phyloP scores from a whole-genome alignment of 208 protist species.

The Borovskyia barvae region DNA sequence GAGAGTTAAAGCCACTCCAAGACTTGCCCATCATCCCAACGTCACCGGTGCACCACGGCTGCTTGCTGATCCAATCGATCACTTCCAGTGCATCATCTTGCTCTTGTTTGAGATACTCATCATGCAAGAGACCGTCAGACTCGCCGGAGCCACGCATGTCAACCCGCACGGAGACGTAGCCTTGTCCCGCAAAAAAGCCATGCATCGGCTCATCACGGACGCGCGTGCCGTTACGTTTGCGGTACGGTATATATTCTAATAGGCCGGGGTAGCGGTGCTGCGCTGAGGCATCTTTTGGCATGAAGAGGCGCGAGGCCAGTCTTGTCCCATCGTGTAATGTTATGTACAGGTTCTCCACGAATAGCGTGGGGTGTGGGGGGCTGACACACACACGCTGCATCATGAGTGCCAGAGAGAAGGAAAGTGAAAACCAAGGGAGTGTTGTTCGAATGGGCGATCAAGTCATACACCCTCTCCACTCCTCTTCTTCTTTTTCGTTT shows the following conservation, averaged over 20 bases:
- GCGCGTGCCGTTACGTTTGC: conserved; percentile 61
- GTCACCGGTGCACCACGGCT: conserved; percentile 56
- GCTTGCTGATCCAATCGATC: conserved; percentile 62
- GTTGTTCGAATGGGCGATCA: too few relatives aligned
- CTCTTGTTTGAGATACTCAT: conserved; percentile 62
- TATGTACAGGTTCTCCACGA: conserved; percentile 52
- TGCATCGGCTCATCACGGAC: conserved; percentile 68
- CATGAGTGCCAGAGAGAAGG: too few relatives aligned
- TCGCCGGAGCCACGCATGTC: conserved; percentile 68
- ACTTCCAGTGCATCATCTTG: conserved; percentile 62
- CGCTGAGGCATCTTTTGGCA: conserved; percentile 31
- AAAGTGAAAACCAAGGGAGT: too few relatives aligned
- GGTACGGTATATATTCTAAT: conserved; percentile 71
- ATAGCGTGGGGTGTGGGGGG: conserved; percentile 29
- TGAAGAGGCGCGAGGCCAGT: conserved; percentile 48
- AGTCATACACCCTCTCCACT: neutral
- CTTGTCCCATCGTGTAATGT: conserved; percentile 36
- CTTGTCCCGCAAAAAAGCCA: conserved; percentile 57
- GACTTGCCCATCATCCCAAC: conserved; percentile 75
- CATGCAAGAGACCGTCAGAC: conserved; percentile 50
- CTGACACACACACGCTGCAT: conserved; percentile 21
- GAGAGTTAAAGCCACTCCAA: conserved; percentile 66
- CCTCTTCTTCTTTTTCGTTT: conserved; percentile 4
- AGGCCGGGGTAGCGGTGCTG: conserved; percentile 38
- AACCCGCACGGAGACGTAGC: conserved; percentile 50